Evolutionary conservation across 805 yeast genomes (phyloP).

Genomic region (Ogataea siamensis): DNA sequence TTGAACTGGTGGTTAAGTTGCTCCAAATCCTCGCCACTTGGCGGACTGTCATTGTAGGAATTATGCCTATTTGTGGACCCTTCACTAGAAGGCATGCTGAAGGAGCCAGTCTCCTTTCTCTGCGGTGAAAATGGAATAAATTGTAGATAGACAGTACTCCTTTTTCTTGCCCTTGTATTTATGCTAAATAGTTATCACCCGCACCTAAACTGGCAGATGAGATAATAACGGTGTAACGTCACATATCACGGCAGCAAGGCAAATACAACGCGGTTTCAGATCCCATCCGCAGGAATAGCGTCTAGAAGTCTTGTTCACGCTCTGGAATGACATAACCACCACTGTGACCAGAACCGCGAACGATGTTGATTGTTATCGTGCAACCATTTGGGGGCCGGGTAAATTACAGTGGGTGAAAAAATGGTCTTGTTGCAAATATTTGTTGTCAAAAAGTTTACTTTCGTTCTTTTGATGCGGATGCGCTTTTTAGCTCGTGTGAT

Average conservation of each 20-base stretch:
- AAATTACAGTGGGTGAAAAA: no score
- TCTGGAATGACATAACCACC: no score
- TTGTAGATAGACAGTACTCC: slow-evolving; percentile 3
- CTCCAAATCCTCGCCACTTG: slow-evolving; percentile 11
- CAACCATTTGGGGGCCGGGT: no score
- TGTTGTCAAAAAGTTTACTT: no score
- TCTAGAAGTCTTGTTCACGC: no score
- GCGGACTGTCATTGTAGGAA: slow-evolving; percentile 4
- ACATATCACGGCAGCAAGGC: background rate
- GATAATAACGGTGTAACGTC: no score
- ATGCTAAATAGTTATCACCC: slow-evolving; percentile 1
- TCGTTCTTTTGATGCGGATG: no score
- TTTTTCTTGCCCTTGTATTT: slow-evolving; percentile 4
- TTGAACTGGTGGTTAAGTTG: slow-evolving; percentile 20
- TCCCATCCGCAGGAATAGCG: no score
- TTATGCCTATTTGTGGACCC: slow-evolving; percentile 7
- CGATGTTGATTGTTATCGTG: no score
- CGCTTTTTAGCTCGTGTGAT: no score
- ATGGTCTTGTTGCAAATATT: no score
- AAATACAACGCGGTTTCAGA: background rate
- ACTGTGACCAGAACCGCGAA: no score
- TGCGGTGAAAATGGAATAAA: background rate
- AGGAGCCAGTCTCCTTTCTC: slow-evolving; percentile 1
- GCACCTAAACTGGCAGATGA: slow-evolving; percentile 6
- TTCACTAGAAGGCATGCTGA: slow-evolving; percentile 7